These are phyloP conservation scores for Cicer judaicum DNA, from an alignment of 306 rosid species.

Conservation along the genomic window DNA sequence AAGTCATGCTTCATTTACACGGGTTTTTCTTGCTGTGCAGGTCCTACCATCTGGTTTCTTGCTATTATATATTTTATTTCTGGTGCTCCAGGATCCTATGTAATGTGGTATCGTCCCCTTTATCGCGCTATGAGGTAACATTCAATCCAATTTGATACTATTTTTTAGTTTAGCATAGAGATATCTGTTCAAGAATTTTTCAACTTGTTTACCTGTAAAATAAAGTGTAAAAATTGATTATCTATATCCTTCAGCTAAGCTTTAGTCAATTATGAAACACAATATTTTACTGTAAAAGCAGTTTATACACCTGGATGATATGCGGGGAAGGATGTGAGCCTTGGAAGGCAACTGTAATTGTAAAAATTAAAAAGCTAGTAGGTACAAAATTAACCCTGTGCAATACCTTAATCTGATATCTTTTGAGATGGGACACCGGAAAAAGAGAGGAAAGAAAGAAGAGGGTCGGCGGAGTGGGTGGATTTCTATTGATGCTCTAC, in stretches of 20 bases:
- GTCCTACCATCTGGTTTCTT: constrained; percentile 84
- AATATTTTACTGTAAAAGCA: constrained; percentile 18
- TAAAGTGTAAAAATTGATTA: background rate
- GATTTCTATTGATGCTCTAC: constrained; percentile 26
- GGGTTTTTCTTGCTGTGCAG: constrained; percentile 54
- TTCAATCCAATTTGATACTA: constrained; percentile 24
- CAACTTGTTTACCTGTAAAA: constrained; percentile 26
- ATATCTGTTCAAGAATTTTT: constrained; percentile 38
- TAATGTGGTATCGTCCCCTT: constrained; percentile 97
- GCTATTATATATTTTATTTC: constrained; percentile 78
- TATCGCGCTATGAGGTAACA: constrained; percentile 93
- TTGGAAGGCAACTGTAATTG: constrained; percentile 20
- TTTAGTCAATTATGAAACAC: constrained; percentile 41
- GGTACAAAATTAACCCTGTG: constrained; percentile 17
- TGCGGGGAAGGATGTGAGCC: constrained; percentile 33
- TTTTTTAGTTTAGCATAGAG: constrained; percentile 37
- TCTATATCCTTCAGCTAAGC: constrained; percentile 3
- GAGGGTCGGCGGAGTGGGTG: constrained; percentile 10
- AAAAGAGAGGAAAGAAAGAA: background rate
- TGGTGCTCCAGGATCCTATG: constrained; percentile 77
- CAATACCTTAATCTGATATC: constrained; percentile 1
- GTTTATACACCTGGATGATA: constrained; percentile 24
- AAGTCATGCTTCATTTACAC: constrained; percentile 37
- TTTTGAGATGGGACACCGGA: constrained; percentile 9
- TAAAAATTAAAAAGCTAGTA: constrained; percentile 23